Conservation (phyloP, 371 early-diverging fungal species). For the Rhizopus stolonifer region DNA sequence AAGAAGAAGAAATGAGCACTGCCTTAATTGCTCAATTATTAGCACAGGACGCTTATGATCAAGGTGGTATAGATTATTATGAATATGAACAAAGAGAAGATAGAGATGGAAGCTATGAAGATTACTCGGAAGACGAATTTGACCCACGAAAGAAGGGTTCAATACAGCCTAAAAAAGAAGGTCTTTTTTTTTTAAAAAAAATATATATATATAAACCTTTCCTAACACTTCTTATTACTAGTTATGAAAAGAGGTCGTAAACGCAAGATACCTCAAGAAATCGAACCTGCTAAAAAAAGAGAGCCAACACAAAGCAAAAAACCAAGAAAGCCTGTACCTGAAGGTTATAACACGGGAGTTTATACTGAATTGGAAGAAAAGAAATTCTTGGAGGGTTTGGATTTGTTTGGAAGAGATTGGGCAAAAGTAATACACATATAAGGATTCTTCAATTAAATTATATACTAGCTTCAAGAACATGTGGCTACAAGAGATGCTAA, state of each 20-base stretch:
- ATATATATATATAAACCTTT: no score
- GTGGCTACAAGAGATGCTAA: constrained; percentile 79
- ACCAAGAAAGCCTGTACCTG: constrained; percentile 40
- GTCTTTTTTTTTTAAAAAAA: constrained; percentile 1
- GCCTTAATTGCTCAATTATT: constrained; percentile 77
- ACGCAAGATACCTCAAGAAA: constrained; percentile 7
- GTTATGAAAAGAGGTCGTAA: constrained; percentile 19
- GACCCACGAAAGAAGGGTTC: constrained; percentile 33
- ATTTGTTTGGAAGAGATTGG: constrained; percentile 84
- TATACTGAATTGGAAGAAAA: constrained; percentile 79
- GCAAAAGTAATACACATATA: constrained; percentile 60
- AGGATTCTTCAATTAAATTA: background rate
- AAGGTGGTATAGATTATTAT: constrained; percentile 53
- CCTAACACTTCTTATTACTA: background rate
- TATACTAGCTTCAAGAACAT: constrained; percentile 59
- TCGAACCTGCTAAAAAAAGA: background rate
- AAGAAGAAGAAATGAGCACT: constrained; percentile 81
- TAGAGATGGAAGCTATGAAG: constrained; percentile 50
- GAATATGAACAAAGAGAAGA: constrained; percentile 42
- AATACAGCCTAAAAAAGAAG: constrained; percentile 32
- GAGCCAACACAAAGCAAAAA: constrained; percentile 26
- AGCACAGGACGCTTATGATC: constrained; percentile 60
- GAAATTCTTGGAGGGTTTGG: constrained; percentile 73
- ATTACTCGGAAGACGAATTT: constrained; percentile 55
- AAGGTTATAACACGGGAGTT: constrained; percentile 66